Conservation (phyloP, 805 yeast genomes). For the Candida ficus region DNA sequence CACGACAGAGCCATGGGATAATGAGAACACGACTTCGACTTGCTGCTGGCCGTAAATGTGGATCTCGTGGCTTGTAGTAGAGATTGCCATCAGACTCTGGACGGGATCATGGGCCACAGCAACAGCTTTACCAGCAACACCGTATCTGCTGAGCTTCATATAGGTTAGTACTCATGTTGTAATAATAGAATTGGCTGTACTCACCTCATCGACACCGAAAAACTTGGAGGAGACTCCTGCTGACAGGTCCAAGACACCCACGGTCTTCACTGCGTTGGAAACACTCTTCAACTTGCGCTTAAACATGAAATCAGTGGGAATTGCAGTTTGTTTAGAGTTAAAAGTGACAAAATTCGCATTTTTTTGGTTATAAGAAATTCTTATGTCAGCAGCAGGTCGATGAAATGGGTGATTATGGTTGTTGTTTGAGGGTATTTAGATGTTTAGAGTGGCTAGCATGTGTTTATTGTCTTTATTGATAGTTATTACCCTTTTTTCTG, state of each 20-base stretch:
- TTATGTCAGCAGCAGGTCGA: too few relatives aligned
- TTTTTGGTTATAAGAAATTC: too few relatives aligned
- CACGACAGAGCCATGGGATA: conserved; percentile 47
- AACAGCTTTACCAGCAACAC: conserved; percentile 58
- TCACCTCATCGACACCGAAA: conserved; percentile 29
- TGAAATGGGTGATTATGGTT: too few relatives aligned
- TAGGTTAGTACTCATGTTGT: neutral
- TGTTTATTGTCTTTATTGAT: too few relatives aligned
- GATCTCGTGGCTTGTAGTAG: conserved; percentile 64
- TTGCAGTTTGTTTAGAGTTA: too few relatives aligned
- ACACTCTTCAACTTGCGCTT: conserved; percentile 28
- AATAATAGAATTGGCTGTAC: conserved; percentile 1
- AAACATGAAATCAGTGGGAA: conserved; percentile 31
- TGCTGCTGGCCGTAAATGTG: conserved; percentile 81
- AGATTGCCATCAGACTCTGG: conserved; percentile 78
- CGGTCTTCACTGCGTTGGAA: conserved; percentile 30
- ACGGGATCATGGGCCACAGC: conserved; percentile 81
- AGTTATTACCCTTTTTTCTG: too few relatives aligned
- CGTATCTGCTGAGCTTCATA: conserved; percentile 36
- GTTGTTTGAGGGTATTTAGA: too few relatives aligned
- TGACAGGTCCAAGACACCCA: conserved; percentile 25
- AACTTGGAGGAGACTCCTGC: conserved; percentile 27
- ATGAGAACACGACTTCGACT: conserved; percentile 62
- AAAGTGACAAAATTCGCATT: too few relatives aligned
- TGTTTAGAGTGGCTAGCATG: too few relatives aligned